A percentile compares a stretch with the other conserved stretches of the same genome.
Evolutionary conservation across 768 basidiomycete genomes (phyloP).

Genomic region (Hortiboletus flavorubellus): DNA sequence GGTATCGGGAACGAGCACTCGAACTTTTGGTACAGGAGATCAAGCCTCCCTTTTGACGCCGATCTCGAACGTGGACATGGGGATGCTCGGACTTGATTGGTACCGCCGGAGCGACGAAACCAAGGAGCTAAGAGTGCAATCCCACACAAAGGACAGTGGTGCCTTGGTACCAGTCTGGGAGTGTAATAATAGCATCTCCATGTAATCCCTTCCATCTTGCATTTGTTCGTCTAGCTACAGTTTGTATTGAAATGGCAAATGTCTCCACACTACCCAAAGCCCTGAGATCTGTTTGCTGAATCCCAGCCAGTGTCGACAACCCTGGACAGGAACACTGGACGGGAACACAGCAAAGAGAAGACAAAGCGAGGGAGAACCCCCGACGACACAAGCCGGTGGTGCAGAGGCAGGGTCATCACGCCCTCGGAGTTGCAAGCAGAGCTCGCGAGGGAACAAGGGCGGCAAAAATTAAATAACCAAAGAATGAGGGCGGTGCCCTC

Average conservation of each 20-base stretch:
- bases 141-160: constrained; percentile 19
- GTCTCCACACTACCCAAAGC: not conserved
- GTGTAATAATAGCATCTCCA: not conserved
- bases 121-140: constrained; percentile 9
- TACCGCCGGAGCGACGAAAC: constrained; percentile 19
- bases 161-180: constrained; percentile 20
- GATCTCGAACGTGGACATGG: constrained; percentile 15
- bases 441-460: constrained; percentile 25
- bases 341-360: constrained; percentile 18
- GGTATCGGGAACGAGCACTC: constrained; percentile 7
- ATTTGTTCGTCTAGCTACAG: too few relatives aligned
- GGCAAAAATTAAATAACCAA: constrained; percentile 49
- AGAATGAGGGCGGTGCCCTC: constrained; percentile 49
- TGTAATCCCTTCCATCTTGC: too few relatives aligned
- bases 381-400: constrained; percentile 56
- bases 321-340: not conserved
- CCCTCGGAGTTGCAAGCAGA: constrained; percentile 43
- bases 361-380: constrained; percentile 39
- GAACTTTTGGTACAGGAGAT: not conserved
- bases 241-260: too few relatives aligned
- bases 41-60: constrained; percentile 17
- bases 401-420: constrained; percentile 41
- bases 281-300: constrained; percentile 14
- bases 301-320: not conserved
- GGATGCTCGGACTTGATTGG: constrained; percentile 26